Conservation (phyloP, 2,329 filamentous ascomycete species). For the Neophaeococcomyces aloes region DNA sequence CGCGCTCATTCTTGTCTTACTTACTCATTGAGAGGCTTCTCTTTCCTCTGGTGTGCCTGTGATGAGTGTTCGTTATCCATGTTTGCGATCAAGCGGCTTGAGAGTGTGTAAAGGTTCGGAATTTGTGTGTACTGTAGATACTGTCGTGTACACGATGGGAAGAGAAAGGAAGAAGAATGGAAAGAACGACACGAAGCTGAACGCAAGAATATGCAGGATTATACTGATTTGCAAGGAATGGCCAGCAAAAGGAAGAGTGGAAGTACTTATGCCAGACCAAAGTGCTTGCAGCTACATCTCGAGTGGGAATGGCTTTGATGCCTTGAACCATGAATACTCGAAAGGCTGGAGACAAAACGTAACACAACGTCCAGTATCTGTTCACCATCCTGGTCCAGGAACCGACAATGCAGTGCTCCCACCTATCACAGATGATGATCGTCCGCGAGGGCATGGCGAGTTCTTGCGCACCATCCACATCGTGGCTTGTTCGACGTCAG, state of each 20-base stretch:
- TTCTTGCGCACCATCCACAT: constrained; percentile 4
- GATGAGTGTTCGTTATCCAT: constrained; percentile 17
- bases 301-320: too few relatives aligned
- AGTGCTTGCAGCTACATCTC: too few relatives aligned
- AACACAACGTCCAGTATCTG: not conserved
- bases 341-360: not conserved
- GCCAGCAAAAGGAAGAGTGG: too few relatives aligned
- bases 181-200: too few relatives aligned
- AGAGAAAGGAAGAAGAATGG: too few relatives aligned
- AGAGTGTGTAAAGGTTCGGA: too few relatives aligned
- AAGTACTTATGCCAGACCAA: too few relatives aligned
- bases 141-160: too few relatives aligned
- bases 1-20: constrained; percentile 8
- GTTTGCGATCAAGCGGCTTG: not conserved
- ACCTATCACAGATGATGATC: not conserved
- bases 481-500: constrained; percentile 3
- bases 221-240: too few relatives aligned
- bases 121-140: too few relatives aligned
- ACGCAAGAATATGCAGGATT: too few relatives aligned
- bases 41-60: constrained; percentile 17
- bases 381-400: not conserved
- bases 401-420: not conserved
- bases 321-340: not conserved
- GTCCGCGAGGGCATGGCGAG: not conserved
- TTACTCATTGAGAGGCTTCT: constrained; percentile 36